These are phyloP conservation scores for Coniochaeta hoffmannii DNA, from an alignment of 2,329 filamentous ascomycete genomes.

Conservation along the genomic window DNA sequence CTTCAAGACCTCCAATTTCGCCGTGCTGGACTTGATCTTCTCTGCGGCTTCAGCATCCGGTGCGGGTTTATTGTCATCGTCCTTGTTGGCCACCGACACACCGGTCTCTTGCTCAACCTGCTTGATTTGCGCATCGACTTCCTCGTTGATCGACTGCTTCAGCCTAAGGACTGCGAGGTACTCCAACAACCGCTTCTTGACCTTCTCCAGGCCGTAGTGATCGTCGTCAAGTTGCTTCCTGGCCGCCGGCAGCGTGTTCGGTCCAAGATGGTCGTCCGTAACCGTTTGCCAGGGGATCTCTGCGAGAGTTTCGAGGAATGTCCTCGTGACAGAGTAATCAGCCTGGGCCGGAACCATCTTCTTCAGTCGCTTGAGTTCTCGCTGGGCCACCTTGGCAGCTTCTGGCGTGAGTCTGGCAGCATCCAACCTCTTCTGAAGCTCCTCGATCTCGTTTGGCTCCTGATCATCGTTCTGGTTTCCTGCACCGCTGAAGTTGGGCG, in stretches of 20 bases:
- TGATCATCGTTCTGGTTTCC: conserved; percentile 60
- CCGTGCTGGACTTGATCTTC: conserved; percentile 35
- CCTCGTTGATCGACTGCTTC: conserved; percentile 84
- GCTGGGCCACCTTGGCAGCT: conserved; percentile 81
- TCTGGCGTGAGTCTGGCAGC: conserved; percentile 76
- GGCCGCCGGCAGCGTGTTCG: conserved; percentile 69
- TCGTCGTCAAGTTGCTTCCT: conserved; percentile 90
- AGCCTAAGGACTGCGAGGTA: conserved; percentile 94
- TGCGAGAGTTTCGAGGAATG: conserved; percentile 86
- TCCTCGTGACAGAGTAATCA: conserved; percentile 88
- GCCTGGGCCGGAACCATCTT: conserved; percentile 97
- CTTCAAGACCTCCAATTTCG: conserved; percentile 69
- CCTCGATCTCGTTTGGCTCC: conserved; percentile 82
- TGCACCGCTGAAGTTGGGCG: conserved; percentile 18
- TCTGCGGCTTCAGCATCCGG: conserved; percentile 17
- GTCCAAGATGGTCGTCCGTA: conserved; percentile 80
- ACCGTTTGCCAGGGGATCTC: conserved; percentile 88
- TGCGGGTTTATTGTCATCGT: conserved; percentile 13
- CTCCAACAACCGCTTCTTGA: conserved; percentile 93
- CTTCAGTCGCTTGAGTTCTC: conserved; percentile 78
- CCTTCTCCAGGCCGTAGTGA: conserved; percentile 92
- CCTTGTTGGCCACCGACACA: conserved; percentile 29
- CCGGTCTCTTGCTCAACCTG: conserved; percentile 52
- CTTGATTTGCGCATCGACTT: conserved; percentile 72
- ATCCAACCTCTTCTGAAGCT: conserved; percentile 81